Evolutionary conservation across 352 stramenopile genomes (phyloP), one percentile per base, ranked within the genome.

Genomic region (Phytophthora podocarpi): DNA sequence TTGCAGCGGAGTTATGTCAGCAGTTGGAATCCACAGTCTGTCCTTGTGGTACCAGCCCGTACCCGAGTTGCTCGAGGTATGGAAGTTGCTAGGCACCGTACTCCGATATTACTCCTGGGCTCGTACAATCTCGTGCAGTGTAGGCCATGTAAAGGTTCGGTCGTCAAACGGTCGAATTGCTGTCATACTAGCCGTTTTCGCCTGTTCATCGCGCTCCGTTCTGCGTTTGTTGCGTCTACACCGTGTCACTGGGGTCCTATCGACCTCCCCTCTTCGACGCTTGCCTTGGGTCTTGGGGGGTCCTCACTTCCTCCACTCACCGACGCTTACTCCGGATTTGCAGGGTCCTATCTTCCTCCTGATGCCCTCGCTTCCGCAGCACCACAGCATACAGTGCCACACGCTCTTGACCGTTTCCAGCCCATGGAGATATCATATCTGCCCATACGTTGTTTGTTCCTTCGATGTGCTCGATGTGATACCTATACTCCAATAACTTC

Each of bases 381-480:
- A n/a, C n/a, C n/a, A n/a, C n/a, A n/a, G n/a, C n/a, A n/a, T n/a
- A n/a, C n/a, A n/a, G n/a, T n/a, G n/a, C n/a, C n/a, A n/a, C n/a
- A n/a, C n/a, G n/a, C n/a, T n/a, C n/a, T n/a, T n/a, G n/a, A n/a
- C n/a, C n/a, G n/a, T 52, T 52, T 4, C 43, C 43, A 26, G 34
- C 51, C 51, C 37, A 59, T 2, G 4, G 23, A 18, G 37, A 51
- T 1, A 51, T 18, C 51, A 59, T 59, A 18, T 59, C 51, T 3
- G 51, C 51, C 52, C 52, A 61, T 18, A 53, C 40, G 15, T 61
- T 61, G 1, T 7, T 16, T 10, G 20, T 10, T 3, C 43, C 43
- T 3, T 52, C 43, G n/a, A 53, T 61, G 9, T 61, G 40, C 20
- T 53, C 35, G 8, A 60, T 26, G 26, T 43, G n/a, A 21, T 60